Evolutionary conservation across 2,329 filamentous ascomycete species (phyloP), one percentile per base, ranked within the genome.

Genomic region (Sordariomycetes sp.): DNA sequence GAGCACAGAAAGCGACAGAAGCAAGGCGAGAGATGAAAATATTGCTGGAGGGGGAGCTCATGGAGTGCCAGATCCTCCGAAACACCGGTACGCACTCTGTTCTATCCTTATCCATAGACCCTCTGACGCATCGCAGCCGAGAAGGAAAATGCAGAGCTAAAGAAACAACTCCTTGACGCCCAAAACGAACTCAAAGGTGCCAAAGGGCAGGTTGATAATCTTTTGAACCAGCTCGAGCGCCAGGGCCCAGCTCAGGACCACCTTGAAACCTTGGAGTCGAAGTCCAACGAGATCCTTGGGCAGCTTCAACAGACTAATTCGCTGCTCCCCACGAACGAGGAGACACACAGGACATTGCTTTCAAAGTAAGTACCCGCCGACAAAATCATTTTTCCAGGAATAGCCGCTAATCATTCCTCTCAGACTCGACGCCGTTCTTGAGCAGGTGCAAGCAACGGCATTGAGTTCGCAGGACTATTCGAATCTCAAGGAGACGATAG

Each of bases 251-350:
- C 52, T 15, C 52, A 28, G 13, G 51, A 57, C 24, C 52, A 48
- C 13, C 52, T 57, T 10, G 22, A 57, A 35, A 34, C 8, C 24
- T 36, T 57, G 35, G 56, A 57, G 17, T 39, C 52, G 4, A 53
- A 53, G 13, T 48, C 51, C 4, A 48, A 57, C 36, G 52, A 57
- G 15, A 57, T 57, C 25, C 56, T 57, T 22, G 28, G 10, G 10
- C 56, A 57, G 52, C 56, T 57, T 54, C 51, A 57, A 25, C 45
- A 53, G 45, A 35, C 51, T 3, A 56, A 35, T 15, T 56, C 48
- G 25, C 13, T 45, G 32, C n/a, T 56, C 17, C 36, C 36, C 15
- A n/a, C 50, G 17, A 52, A 56, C 15, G 45, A 56, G 13, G 32
- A 52, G 13, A 52, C 55, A 17, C 36, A 39, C 22, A 17, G 20